These are phyloP conservation scores for Jamesozyma gamospora DNA, from an alignment of 805 yeast genomes.

Conservation along the genomic window DNA sequence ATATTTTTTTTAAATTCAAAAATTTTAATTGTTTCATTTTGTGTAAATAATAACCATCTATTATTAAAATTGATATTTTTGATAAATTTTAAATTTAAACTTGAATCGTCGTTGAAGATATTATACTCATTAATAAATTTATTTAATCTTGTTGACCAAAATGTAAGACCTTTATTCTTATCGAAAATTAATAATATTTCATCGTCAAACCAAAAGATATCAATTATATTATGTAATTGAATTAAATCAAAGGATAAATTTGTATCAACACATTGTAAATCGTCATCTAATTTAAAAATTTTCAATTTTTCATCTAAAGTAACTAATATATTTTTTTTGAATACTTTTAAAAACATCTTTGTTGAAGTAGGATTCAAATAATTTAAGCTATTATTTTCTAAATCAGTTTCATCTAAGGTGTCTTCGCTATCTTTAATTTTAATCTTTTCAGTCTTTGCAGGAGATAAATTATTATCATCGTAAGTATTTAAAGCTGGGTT, in stretches of 20 bases:
- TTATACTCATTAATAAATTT: slow-evolving; percentile 8
- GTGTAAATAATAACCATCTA: slow-evolving; percentile 21
- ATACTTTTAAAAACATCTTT: slow-evolving; percentile 5
- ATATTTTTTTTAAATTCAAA: slow-evolving; percentile 11
- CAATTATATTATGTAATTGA: slow-evolving; percentile 3
- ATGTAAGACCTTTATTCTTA: slow-evolving; percentile 11
- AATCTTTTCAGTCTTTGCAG: too few species aligned
- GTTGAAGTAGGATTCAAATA: too few species aligned
- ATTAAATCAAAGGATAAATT: slow-evolving; percentile 1
- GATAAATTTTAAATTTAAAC: slow-evolving; percentile 4
- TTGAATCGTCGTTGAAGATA: slow-evolving; percentile 5
- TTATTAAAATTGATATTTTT: slow-evolving; percentile 20
- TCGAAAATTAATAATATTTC: slow-evolving; percentile 14
- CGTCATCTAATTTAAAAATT: slow-evolving; percentile 5
- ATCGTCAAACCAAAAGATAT: slow-evolving; percentile 20
- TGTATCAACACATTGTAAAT: slow-evolving; percentile 6
- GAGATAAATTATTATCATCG: too few species aligned
- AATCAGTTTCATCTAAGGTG: too few species aligned
- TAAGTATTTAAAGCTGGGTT: background rate
- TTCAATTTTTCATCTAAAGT: slow-evolving; percentile 6
- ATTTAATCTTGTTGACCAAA: slow-evolving; percentile 11
- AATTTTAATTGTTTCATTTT: slow-evolving; percentile 9
- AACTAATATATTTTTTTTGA: slow-evolving; percentile 7
- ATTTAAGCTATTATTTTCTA: too few species aligned
- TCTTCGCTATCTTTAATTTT: too few species aligned